These are phyloP conservation scores for Spathaspora jeffriesii DNA, from an alignment of 1,139 yeast genomes.

Conservation along the genomic window DNA sequence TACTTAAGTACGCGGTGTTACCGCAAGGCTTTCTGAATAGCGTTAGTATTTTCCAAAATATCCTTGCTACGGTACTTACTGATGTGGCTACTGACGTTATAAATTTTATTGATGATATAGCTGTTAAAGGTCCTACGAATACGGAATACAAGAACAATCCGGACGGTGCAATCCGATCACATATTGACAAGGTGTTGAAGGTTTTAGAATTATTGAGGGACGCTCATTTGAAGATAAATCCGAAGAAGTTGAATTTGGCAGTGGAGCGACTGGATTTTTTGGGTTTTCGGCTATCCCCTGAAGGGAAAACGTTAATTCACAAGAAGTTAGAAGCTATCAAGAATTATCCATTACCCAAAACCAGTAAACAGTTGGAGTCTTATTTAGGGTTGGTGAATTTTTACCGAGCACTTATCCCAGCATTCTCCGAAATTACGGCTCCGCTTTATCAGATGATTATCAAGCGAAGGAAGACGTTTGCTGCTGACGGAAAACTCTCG, in stretches of 20 bases:
- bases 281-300: background rate
- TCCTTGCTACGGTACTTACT: background rate
- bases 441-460: background rate
- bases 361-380: background rate
- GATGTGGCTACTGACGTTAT: background rate
- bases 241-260: conserved; percentile 1
- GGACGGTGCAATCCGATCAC: background rate
- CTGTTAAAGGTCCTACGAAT: background rate
- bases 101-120: background rate
- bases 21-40: conserved; percentile 2
- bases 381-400: background rate
- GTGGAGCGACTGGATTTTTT: background rate
- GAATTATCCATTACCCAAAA: background rate
- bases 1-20: background rate
- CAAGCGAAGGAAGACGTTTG: background rate
- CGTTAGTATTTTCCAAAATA: background rate
- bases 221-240: conserved; percentile 1
- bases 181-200: background rate
- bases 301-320: background rate
- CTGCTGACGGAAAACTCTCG: background rate
- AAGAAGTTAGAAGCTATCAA: background rate
- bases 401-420: background rate
- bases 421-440: background rate
- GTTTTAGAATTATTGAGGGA: background rate
- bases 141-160: background rate